A percentile compares a stretch with the other conserved stretches of the same genome.
Conservation (phyloP, 2,329 filamentous ascomycete genomes). For the Aspergillus tubingensis region DNA sequence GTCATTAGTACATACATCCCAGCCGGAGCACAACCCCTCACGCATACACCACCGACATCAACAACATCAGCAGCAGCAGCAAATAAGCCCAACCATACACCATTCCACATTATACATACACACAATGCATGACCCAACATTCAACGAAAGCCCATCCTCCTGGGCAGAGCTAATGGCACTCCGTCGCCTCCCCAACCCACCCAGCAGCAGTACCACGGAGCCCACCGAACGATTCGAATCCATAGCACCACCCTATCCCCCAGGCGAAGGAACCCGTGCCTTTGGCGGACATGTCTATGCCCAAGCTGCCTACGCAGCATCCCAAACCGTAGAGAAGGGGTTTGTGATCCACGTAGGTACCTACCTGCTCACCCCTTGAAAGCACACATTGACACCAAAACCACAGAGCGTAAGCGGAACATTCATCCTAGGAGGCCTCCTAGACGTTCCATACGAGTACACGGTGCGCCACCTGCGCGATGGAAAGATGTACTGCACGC, state of each 20-base stretch:
- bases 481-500: constrained; percentile 54
- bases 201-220: constrained; percentile 19
- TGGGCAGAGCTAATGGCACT: constrained; percentile 38
- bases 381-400: background rate
- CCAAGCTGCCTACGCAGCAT: constrained; percentile 60
- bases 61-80: background rate
- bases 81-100: background rate
- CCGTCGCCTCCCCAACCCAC: constrained; percentile 26
- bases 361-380: background rate
- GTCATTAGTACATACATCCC: too few species aligned
- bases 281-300: constrained; percentile 61
- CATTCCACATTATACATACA: background rate
- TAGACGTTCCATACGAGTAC: constrained; percentile 54
- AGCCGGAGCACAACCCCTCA: too few species aligned
- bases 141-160: constrained; percentile 15
- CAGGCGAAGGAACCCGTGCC: constrained; percentile 45
- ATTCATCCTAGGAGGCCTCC: constrained; percentile 52
- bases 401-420: constrained; percentile 54
- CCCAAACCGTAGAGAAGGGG: constrained; percentile 54
- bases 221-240: constrained; percentile 35
- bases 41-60: background rate
- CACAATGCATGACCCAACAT: background rate
- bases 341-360: constrained; percentile 54
- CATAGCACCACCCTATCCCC: constrained; percentile 41
- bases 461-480: constrained; percentile 54